Conservation (phyloP, 371 early-diverging fungal species). For the Vittaforma corneae region DNA sequence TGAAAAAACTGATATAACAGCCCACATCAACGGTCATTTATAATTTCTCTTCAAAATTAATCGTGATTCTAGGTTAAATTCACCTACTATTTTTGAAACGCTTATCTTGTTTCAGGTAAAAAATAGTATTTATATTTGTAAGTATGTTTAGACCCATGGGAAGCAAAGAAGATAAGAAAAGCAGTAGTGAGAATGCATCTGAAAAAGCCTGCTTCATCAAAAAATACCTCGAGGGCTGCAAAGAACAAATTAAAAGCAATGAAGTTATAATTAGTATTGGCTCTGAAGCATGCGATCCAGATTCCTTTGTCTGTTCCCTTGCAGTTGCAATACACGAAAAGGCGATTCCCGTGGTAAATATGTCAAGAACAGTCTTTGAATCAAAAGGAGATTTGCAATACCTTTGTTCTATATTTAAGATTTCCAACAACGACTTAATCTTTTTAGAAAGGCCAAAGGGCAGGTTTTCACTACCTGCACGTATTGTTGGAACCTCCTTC, state of each 20-base stretch:
- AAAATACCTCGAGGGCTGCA: constrained; percentile 24
- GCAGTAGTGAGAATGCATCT: too few relatives aligned
- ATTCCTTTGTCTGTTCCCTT: constrained; percentile 56
- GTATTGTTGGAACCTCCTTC: constrained; percentile 32
- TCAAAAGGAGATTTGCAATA: constrained; percentile 54
- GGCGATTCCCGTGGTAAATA: constrained; percentile 53
- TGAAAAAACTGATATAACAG: too few relatives aligned
- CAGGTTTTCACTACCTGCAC: constrained; percentile 14
- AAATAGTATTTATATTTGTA: too few relatives aligned
- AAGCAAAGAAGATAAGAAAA: too few relatives aligned
- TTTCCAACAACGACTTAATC: constrained; percentile 50
- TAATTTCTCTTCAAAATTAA: too few relatives aligned
- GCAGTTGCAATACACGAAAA: constrained; percentile 48
- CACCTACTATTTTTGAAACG: too few relatives aligned
- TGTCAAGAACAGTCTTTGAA: constrained; percentile 51
- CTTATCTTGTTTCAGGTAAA: too few relatives aligned
- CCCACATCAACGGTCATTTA: too few relatives aligned
- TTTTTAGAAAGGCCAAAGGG: constrained; percentile 44
- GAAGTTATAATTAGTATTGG: constrained; percentile 48
- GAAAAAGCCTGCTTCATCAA: too few relatives aligned
- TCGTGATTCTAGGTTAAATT: too few relatives aligned
- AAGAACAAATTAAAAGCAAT: constrained; percentile 15
- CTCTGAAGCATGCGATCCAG: constrained; percentile 56
- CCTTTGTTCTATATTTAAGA: constrained; percentile 32
- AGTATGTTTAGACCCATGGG: too few relatives aligned